phyloP scores from a whole-genome alignment of 2,329 filamentous ascomycete species.

The Zopfia rhizophila region DNA sequence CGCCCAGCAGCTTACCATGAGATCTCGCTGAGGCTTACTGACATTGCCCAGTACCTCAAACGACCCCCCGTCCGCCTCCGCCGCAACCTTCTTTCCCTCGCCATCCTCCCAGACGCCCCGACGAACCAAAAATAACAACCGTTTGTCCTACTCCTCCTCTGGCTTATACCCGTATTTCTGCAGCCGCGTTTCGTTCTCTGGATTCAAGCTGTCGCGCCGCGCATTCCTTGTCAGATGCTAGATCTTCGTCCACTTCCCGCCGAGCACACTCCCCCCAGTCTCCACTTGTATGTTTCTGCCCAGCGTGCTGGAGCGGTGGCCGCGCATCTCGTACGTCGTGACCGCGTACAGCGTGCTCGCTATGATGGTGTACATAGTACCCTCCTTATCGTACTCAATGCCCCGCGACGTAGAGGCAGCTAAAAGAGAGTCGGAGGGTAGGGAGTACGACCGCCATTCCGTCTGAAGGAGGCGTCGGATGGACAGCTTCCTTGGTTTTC shows the following conservation, averaged over 20 bases:
- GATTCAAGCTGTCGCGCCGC: conserved; percentile 7
- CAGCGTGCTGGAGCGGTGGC: no score
- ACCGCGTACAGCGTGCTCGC: no score
- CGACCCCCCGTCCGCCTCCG: background rate
- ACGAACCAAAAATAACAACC: conserved; percentile 14
- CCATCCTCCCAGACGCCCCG: conserved; percentile 8
- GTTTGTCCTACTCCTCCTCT: conserved; percentile 17
- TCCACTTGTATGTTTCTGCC: no score
- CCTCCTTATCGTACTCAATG: conserved; percentile 31
- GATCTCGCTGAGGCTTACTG: conserved; percentile 11
- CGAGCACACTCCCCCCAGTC: no score
- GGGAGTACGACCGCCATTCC: no score
- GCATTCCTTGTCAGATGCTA: conserved; percentile 13
- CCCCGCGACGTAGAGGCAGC: conserved; percentile 2
- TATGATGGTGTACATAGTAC: conserved; percentile 35
- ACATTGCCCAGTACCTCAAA: conserved; percentile 11
- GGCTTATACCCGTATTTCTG: conserved; percentile 24
- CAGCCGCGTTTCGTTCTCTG: conserved; percentile 19
- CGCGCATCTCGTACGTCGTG: no score
- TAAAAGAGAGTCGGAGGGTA: no score
- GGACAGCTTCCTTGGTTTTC: conserved; percentile 10
- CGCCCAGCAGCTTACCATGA: conserved; percentile 23
- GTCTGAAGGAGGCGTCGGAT: conserved; percentile 22
- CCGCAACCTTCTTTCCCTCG: conserved; percentile 5
- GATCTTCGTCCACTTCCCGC: conserved; percentile 8